Base-by-base conservation (phyloP, 768 basidiomycete species). In the Leucosporidium scottii region DNA sequence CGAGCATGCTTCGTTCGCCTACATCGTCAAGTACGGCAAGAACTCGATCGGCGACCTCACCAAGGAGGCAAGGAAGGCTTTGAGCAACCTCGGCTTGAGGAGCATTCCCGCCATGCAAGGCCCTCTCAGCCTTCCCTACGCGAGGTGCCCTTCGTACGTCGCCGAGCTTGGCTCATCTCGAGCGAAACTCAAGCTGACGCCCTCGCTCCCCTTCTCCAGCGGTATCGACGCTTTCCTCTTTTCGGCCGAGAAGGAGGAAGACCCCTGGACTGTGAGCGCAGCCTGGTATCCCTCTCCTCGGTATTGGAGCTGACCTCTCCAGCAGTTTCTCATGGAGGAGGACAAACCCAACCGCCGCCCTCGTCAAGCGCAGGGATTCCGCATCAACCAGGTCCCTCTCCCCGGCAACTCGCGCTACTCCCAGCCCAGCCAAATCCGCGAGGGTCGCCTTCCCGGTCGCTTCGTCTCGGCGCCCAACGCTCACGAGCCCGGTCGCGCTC, bases 391-490 rank as follows among this genome's bases (percentile, higher is more conserved):
- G 7, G 61, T 65, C 8, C 66, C 70, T 21, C 70, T 71, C 3
- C 70, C 70, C 1, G 70, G 70, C 54, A 71, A 71, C 61, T 47
- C 70, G 9, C 66, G 70, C 53, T 71, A 67, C 58, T 58, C 64
- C 6, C 64, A 51, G 25, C 23, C 54, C 27, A 57, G 62, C 15
- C 57, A 58, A 23, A 23, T 58, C 20, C 21, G 13, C 18, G 34
- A 58, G 23, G 57, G 57, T n/a, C 57, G 57, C 34, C 57, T 58
- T 9, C 57, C 57, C 5, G 25, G 25, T 36, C 57, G 57, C 34
- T 36, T 58, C 57, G 57, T 58, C 36, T 58, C 57, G 23, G 57
- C 34, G 36, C 57, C 57, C 9, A 23, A 23, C 36, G 18, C 31
- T 39, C 57, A 23, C 21, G 34, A 20, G 4, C 36, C 7, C 8